Evolutionary conservation across 1,139 yeast genomes (phyloP).

Genomic region (Yamadazyma diddensiae): DNA sequence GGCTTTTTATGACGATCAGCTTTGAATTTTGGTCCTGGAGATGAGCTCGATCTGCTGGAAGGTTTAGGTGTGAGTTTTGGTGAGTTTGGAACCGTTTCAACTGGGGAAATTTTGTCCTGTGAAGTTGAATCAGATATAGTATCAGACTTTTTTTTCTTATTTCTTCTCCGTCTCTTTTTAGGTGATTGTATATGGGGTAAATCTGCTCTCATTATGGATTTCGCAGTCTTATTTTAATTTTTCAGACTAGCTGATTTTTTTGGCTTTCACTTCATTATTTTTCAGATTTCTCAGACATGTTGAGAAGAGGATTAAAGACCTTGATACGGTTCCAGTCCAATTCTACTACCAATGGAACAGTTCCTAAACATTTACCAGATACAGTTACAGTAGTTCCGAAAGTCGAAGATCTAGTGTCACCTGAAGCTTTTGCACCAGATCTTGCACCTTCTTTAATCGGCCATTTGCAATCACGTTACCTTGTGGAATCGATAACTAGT

Average conservation of each 20-base stretch:
- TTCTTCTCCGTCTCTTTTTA: constrained; percentile 1
- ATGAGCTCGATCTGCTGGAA: too few relatives aligned
- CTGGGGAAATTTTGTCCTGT: neutral
- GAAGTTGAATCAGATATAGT: too few relatives aligned
- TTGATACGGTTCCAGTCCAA: neutral
- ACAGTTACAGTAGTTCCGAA: constrained; percentile 35
- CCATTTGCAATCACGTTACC: constrained; percentile 44
- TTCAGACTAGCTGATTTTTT: too few relatives aligned
- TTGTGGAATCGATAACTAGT: constrained; percentile 47
- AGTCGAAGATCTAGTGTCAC: constrained; percentile 24
- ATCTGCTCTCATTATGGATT: neutral
- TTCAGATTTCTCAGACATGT: too few relatives aligned
- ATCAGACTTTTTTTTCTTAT: neutral
- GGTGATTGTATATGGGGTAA: constrained; percentile 1
- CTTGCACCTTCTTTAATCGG: constrained; percentile 38
- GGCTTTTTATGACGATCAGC: too few relatives aligned
- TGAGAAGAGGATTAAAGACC: neutral
- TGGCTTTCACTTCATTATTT: too few relatives aligned
- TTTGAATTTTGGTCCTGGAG: too few relatives aligned
- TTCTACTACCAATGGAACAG: neutral
- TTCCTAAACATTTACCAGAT: constrained; percentile 11
- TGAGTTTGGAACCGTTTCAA: neutral
- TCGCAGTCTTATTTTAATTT: neutral
- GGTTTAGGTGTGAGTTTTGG: too few relatives aligned
- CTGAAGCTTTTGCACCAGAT: constrained; percentile 29